Evolutionary conservation across 805 yeast genomes (phyloP).

Genomic region (Pichia heedii): DNA sequence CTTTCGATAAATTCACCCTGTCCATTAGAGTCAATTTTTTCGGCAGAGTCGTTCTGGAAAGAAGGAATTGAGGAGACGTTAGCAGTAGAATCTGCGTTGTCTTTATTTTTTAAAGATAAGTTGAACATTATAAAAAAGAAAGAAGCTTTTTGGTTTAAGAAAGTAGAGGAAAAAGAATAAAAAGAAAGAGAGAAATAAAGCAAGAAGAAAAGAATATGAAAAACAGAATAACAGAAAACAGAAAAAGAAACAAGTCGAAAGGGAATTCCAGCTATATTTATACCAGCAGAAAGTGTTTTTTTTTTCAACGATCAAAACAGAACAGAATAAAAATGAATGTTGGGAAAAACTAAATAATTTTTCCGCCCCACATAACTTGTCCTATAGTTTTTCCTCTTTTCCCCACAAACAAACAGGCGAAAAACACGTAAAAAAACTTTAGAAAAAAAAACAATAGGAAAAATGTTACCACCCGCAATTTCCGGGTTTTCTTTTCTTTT

Average conservation of each 20-base stretch:
- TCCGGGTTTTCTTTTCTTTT: too few species aligned
- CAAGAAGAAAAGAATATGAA: neutral
- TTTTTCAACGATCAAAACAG: too few species aligned
- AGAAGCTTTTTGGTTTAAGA: too few species aligned
- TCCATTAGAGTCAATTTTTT: neutral
- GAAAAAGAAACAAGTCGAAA: too few species aligned
- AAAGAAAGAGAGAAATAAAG: neutral
- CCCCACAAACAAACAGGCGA: too few species aligned
- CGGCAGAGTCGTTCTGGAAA: neutral
- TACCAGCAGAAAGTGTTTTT: neutral
- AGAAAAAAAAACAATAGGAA: too few species aligned
- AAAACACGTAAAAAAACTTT: too few species aligned
- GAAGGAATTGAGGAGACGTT: neutral
- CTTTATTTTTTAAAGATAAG: neutral
- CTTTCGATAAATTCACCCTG: slow-evolving; percentile 8
- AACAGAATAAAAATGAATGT: neutral
- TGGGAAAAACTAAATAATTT: too few species aligned
- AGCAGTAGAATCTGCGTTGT: neutral
- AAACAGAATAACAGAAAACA: neutral
- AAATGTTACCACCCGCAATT: too few species aligned
- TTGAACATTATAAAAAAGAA: neutral
- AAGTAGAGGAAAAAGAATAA: neutral
- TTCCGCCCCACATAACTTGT: too few species aligned
- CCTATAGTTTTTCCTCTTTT: too few species aligned
- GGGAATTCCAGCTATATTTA: neutral